These are phyloP conservation scores for Urochloa ruziziensis DNA, from an alignment of 176 grass and related monocot genomes.

Conservation along the genomic window DNA sequence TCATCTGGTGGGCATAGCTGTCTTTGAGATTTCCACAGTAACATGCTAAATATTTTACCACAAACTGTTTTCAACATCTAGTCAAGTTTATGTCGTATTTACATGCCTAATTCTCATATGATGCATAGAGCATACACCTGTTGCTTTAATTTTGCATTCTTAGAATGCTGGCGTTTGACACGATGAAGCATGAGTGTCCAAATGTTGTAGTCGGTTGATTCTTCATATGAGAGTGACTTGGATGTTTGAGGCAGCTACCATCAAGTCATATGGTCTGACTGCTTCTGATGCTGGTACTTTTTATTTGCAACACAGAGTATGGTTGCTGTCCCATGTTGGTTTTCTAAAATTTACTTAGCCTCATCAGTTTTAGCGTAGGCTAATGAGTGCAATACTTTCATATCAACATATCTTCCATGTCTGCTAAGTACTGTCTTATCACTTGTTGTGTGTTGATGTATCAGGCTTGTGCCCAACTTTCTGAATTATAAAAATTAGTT, in stretches of 20 bases:
- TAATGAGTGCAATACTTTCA: constrained; percentile 25
- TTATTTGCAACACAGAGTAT: not conserved
- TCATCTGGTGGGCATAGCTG: not conserved
- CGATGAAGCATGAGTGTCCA: not conserved
- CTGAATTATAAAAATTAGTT: too few species aligned
- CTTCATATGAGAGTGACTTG: not conserved
- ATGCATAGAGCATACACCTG: not conserved
- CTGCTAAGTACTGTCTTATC: not conserved
- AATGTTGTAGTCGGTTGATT: not conserved
- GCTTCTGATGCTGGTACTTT: constrained; percentile 28
- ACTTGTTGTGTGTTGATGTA: not conserved
- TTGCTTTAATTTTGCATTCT: not conserved
- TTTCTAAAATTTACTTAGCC: too few species aligned
- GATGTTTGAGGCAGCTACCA: not conserved
- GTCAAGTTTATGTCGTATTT: not conserved
- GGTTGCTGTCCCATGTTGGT: not conserved
- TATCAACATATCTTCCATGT: constrained; percentile 17
- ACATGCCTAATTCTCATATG: not conserved
- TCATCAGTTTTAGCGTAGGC: not conserved
- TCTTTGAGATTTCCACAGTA: not conserved
- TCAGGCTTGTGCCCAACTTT: not conserved
- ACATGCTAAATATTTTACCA: not conserved
- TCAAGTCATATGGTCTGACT: not conserved
- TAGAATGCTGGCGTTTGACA: not conserved
- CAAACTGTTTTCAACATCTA: not conserved